These are phyloP conservation scores for Stellera chamaejasme DNA, from an alignment of 345 rosid species.

Conservation along the genomic window DNA sequence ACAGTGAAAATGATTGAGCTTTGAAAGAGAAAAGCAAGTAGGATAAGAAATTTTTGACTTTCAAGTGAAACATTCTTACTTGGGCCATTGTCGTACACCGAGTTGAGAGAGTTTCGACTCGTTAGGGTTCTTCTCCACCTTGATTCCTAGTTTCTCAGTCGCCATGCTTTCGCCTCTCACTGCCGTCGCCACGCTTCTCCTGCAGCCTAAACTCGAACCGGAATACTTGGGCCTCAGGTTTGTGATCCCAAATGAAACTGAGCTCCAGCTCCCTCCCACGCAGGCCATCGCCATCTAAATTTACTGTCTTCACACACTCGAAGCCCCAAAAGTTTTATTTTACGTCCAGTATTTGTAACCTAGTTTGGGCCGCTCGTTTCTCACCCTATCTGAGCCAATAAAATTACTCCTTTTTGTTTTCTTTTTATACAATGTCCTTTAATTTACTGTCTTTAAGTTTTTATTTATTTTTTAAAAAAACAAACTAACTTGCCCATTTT, in stretches of 20 bases:
- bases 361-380: conserved; percentile 20
- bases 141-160: conserved; percentile 63
- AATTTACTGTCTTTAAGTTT: no score
- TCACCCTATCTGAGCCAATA: conserved; percentile 14
- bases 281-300: conserved; percentile 6
- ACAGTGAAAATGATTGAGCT: no score
- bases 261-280: neutral
- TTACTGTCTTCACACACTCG: neutral
- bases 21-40: no score
- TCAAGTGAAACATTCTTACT: conserved; percentile 23
- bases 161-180: conserved; percentile 48
- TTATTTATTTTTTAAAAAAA: no score
- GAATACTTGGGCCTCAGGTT: neutral
- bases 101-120: conserved; percentile 68
- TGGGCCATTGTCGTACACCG: conserved; percentile 78
- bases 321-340: neutral
- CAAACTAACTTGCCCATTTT: no score
- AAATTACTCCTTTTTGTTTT: no score
- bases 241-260: neutral
- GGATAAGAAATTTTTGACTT: neutral
- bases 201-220: neutral
- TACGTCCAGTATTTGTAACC: neutral
- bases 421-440: no score
- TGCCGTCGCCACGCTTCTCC: neutral
- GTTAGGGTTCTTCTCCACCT: conserved; percentile 58